These are phyloP conservation scores for Porodaedalea pini DNA, from an alignment of 1,284 basidiomycete genomes.

Conservation along the genomic window DNA sequence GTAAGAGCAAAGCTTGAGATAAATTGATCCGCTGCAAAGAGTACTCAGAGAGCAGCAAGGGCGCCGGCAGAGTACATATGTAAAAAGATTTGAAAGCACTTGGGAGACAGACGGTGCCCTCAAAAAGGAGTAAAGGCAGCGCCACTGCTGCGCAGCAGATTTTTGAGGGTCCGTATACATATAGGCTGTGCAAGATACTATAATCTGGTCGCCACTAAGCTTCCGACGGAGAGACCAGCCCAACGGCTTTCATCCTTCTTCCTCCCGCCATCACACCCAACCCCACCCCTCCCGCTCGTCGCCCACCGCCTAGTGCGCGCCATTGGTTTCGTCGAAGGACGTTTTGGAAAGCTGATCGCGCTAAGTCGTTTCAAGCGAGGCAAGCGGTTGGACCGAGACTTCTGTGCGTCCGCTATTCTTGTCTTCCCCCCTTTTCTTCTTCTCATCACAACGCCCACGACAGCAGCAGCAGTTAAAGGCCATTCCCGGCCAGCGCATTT, in stretches of 20 bases:
- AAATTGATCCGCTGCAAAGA: no score
- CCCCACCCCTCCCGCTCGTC: neutral
- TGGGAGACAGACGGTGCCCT: no score
- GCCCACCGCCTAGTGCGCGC: no score
- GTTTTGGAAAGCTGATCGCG: no score
- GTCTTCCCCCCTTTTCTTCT: no score
- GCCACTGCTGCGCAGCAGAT: neutral
- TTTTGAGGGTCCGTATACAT: neutral
- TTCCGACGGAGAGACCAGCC: no score
- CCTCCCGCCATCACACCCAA: neutral
- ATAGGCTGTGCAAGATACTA: neutral
- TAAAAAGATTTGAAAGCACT: no score
- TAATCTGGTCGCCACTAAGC: neutral
- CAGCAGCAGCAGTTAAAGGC: neutral
- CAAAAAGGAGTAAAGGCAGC: no score
- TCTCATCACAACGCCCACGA: neutral
- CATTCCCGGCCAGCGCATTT: constrained; percentile 3
- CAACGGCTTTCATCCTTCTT: neutral
- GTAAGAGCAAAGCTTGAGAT: no score
- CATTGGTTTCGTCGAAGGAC: no score
- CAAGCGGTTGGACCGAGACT: neutral
- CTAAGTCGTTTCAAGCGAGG: neutral
- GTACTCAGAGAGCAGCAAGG: no score
- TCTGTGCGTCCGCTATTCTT: neutral
- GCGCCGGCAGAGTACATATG: no score